Evolutionary conservation across 2,329 filamentous ascomycete genomes (phyloP).

Genomic region (Cordyceps tenuipes): DNA sequence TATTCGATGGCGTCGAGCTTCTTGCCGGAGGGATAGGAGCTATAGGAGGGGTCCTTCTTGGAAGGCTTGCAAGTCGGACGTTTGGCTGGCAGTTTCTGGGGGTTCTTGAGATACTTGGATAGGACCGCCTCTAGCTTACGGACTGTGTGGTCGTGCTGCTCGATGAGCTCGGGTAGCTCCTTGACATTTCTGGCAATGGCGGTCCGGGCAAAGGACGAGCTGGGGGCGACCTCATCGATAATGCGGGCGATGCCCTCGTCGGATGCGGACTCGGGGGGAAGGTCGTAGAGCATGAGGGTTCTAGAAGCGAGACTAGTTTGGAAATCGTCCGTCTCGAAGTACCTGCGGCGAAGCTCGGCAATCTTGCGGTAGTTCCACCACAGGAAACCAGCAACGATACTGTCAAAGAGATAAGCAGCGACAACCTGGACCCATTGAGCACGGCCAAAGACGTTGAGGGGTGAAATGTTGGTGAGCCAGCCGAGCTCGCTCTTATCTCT

Average conservation of each 20-base stretch:
- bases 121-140: conserved; percentile 74
- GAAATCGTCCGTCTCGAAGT: conserved; percentile 82
- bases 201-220: conserved; percentile 68
- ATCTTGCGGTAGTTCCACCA: conserved; percentile 87
- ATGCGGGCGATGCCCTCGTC: conserved; percentile 85
- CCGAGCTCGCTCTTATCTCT: conserved; percentile 20
- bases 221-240: conserved; percentile 71
- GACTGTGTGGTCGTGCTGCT: conserved; percentile 73
- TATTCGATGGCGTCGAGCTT: conserved; percentile 95
- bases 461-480: conserved; percentile 54
- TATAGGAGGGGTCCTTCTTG: conserved; percentile 65
- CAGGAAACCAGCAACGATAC: conserved; percentile 70
- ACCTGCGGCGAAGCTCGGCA: conserved; percentile 60
- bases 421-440: conserved; percentile 53
- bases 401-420: conserved; percentile 57
- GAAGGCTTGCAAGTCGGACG: conserved; percentile 73
- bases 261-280: conserved; percentile 65
- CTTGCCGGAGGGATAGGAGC: conserved; percentile 55
- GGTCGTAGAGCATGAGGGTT: conserved; percentile 69
- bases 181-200: conserved; percentile 89
- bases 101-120: conserved; percentile 85
- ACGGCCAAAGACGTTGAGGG: conserved; percentile 42
- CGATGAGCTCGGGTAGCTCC: conserved; percentile 75
- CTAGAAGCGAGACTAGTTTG: conserved; percentile 76
- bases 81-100: conserved; percentile 64